Evolutionary conservation across 768 basidiomycete genomes (phyloP).

Genomic region (Suillus tomentosus): DNA sequence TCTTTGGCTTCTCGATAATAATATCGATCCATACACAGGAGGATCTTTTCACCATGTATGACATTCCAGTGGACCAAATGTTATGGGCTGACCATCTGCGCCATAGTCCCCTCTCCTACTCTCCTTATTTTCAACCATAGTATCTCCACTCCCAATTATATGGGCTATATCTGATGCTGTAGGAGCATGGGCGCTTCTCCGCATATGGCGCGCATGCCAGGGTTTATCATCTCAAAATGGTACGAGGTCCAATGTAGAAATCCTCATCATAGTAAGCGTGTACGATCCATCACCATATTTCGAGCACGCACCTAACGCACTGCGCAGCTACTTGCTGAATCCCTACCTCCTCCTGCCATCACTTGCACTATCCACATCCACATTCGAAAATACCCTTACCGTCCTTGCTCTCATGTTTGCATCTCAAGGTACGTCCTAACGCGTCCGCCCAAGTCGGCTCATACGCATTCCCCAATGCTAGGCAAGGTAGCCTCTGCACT

Average conservation of each 20-base stretch:
- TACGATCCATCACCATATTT: neutral
- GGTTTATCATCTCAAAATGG: conserved; percentile 49
- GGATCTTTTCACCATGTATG: conserved; percentile 85
- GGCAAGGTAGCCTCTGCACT: conserved; percentile 61
- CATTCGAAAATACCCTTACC: conserved; percentile 75
- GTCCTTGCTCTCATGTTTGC: conserved; percentile 73
- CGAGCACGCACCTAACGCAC: conserved; percentile 15
- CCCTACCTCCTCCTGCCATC: conserved; percentile 84
- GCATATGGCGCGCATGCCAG: conserved; percentile 68
- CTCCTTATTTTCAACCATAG: conserved; percentile 68
- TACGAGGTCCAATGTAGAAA: neutral
- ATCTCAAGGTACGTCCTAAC: conserved; percentile 50
- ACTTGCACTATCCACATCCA: conserved; percentile 79
- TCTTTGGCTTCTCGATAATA: conserved; percentile 74
- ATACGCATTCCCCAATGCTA: conserved; percentile 28
- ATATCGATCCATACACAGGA: conserved; percentile 86
- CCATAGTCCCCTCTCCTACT: conserved; percentile 82
- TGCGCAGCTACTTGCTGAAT: conserved; percentile 78
- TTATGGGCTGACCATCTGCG: conserved; percentile 9
- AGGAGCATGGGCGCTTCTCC: conserved; percentile 67
- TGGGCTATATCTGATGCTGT: conserved; percentile 74
- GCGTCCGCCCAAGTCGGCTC: neutral
- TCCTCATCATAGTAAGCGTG: conserved; percentile 11
- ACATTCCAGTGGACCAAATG: conserved; percentile 1
- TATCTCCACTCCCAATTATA: conserved; percentile 59